Base-by-base conservation (phyloP, 331 rosid genomes). In the Quercus tomentella region DNA sequence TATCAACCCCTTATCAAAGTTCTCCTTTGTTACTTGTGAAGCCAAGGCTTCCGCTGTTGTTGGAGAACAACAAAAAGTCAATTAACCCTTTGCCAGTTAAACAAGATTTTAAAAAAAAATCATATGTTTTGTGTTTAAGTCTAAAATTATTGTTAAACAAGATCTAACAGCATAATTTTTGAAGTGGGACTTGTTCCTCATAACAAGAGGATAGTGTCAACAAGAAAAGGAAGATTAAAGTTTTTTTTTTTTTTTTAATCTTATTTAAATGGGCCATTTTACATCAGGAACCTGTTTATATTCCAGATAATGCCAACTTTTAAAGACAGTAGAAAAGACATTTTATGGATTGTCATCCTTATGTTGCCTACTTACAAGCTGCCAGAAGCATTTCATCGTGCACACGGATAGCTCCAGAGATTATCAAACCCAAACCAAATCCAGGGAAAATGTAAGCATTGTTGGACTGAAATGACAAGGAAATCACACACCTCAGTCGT, bases 361-460 rank as follows among this genome's bases (percentile, higher is more conserved):
- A 26, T 52, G 49, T 6, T 43, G 79, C 33, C 83, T 75, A 84
- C 98, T 92, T 89, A 95, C 98, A 91, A 75, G 99, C 99, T 75
- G 97, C 97, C 78, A 95, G 85, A 77, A 95, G 99, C 99, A 96
- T 93, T 74, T 96, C 97, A 1, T 96, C 93, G 3, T 93, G 96
- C 22, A 96, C 97, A 52, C 98, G 94, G 75, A 96, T 91, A 16
- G 98, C 97, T 70, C 97, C 98, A 0, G 98, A 90, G 81, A 93
- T 93, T 78, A 93, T 89, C 78, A 96, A 61, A 79, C 99, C 98
- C 89, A 93, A 81, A 73, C 98, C 99, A 37, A 93, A 79, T 60
- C 99, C 98, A 20, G 98, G 98, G 87, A 96, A 91, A 61, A 96
- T 90, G 90, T 93, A 96, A 75, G 97, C 97, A 80, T 93, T 96